Base-by-base conservation (phyloP, 2,329 filamentous ascomycete species). In the Rhynchosporium secalis region DNA sequence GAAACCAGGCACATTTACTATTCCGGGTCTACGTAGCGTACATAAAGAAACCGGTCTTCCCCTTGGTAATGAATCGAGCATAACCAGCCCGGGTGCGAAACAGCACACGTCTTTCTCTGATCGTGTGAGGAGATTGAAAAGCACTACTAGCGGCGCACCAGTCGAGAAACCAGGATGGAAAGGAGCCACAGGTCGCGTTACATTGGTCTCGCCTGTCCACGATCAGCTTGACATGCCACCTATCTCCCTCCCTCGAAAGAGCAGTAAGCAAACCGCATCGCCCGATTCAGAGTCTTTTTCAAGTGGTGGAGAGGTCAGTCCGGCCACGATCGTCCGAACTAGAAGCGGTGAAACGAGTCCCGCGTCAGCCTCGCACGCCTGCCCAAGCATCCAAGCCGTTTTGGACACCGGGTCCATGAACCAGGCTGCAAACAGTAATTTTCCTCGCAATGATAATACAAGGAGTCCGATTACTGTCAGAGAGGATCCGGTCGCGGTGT, bases 101-200 rank as follows among this genome's bases (percentile, higher is more conserved):
- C 33, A 70, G 33, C 69, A 75, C 12, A 73, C 72, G 38, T 73
- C 75, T 8, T 80, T 83, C 65, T 76, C 78, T 10, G 79, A 80
- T n/a, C 76, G 79, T 2, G 73, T 82, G 54, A 77, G 78, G 59
- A 78, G 75, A 62, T 73, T 79, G 60, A 77, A 78, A 64, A 69
- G 69, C 31, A 72, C 33, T 36, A 69, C 40, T 66, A 63, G 33
- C 59, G 45, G 57, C 48, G 56, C 54, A 20, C 62, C 66, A n/a
- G 60, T 60, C 29, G 66, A 70, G 41, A 78, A 80, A 28, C 85
- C 86, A 4, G 80, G 86, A 62, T 92, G 90, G 90, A 87, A 86
- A 69, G 89, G 89, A 20, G 85, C 86, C 43, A 91, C 86, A 72
- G 90, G 90, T 33, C 84, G 89, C 66, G 81, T 81, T 47, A 79